Evolutionary conservation across 2,329 filamentous ascomycete genomes (phyloP).

Genomic region (Aspergillus jensenii): DNA sequence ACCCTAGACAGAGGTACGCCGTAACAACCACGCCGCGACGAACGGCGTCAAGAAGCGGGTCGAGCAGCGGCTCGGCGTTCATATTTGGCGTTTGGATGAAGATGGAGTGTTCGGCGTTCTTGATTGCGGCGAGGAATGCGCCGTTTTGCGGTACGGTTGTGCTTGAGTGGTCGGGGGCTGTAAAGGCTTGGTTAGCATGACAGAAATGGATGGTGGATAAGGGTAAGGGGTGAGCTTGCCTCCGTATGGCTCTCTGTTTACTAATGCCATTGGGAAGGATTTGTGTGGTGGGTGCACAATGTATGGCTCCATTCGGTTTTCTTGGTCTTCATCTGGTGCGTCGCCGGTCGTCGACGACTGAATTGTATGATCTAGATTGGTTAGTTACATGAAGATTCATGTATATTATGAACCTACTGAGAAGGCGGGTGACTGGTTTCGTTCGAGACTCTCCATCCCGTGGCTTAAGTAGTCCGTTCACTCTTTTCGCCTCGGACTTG

Average conservation of each 20-base stretch:
- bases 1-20: slow-evolving; percentile 73
- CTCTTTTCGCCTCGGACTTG: slow-evolving; percentile 59
- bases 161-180: slow-evolving; percentile 58
- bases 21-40: slow-evolving; percentile 66
- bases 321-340: slow-evolving; percentile 54
- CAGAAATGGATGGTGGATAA: neutral
- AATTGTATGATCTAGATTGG: slow-evolving; percentile 51
- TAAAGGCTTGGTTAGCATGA: neutral
- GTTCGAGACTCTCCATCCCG: slow-evolving; percentile 54
- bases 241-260: slow-evolving; percentile 68
- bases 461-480: slow-evolving; percentile 58
- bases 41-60: slow-evolving; percentile 64
- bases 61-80: slow-evolving; percentile 67
- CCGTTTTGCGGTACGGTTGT: slow-evolving; percentile 71
- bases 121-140: slow-evolving; percentile 68
- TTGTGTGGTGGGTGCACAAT: slow-evolving; percentile 54
- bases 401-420: slow-evolving; percentile 46
- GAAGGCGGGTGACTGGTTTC: slow-evolving; percentile 61
- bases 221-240: slow-evolving; percentile 20
- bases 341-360: slow-evolving; percentile 52
- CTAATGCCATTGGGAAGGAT: slow-evolving; percentile 69
- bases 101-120: slow-evolving; percentile 62
- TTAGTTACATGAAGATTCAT: neutral
- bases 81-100: slow-evolving; percentile 79
- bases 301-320: slow-evolving; percentile 66